These are phyloP conservation scores for Umbelopsis ramanniana DNA, from an alignment of 192 early-diverging fungal genomes.

Conservation along the genomic window DNA sequence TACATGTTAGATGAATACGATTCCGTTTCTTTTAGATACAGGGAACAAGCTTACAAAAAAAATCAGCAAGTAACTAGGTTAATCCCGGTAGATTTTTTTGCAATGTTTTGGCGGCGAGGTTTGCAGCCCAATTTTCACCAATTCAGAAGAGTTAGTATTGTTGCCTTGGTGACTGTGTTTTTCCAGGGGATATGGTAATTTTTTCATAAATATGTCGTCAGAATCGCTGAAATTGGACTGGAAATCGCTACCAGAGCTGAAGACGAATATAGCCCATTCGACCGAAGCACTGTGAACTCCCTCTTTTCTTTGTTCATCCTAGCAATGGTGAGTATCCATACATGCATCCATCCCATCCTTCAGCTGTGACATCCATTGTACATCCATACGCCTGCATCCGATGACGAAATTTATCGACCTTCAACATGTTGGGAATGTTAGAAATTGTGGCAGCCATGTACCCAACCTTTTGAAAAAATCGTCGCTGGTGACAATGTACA, in stretches of 20 bases:
- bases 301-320: conserved; percentile 23
- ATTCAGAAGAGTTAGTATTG: not conserved
- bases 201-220: no score
- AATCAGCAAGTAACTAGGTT: not conserved
- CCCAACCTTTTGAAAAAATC: not conserved
- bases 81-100: not conserved
- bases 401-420: not conserved
- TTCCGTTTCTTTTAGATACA: not conserved
- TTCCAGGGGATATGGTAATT: not conserved
- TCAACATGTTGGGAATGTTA: not conserved
- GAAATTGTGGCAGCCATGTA: not conserved
- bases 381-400: not conserved
- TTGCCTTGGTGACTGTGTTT: not conserved
- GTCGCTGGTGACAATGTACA: not conserved
- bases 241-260: not conserved
- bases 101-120: conserved; percentile 3
- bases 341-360: not conserved
- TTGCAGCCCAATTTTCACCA: not conserved
- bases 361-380: not conserved
- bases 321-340: conserved; percentile 18
- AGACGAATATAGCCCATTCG: not conserved
- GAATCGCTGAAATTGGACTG: not conserved
- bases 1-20: not conserved
- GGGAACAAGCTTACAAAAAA: not conserved
- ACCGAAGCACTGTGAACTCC: not conserved